These are phyloP conservation scores for Vanilla planifolia DNA, from an alignment of 106 monocot species.

Conservation along the genomic window DNA sequence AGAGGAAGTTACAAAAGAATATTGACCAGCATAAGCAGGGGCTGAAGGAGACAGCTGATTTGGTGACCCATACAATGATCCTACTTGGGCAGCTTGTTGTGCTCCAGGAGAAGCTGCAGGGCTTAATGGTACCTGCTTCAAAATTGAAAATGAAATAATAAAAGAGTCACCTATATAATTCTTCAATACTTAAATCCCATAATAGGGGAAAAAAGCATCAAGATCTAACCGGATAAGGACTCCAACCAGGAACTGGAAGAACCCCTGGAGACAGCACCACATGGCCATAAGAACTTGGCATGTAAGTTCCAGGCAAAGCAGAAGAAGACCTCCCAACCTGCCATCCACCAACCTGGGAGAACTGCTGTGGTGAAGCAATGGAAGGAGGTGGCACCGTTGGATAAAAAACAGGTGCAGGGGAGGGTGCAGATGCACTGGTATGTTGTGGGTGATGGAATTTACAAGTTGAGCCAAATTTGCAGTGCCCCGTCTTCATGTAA, in stretches of 20 bases:
- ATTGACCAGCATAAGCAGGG: slow-evolving; percentile 44
- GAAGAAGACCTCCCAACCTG: slow-evolving; percentile 46
- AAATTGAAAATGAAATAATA: not conserved
- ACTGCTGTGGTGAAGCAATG: slow-evolving; percentile 32
- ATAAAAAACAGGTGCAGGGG: slow-evolving; percentile 46
- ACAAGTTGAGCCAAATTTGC: slow-evolving; percentile 86
- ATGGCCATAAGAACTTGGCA: slow-evolving; percentile 64
- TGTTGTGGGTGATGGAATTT: slow-evolving; percentile 87
- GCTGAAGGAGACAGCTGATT: slow-evolving; percentile 61
- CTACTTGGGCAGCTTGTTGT: slow-evolving; percentile 44
- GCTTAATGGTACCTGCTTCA: slow-evolving; percentile 44
- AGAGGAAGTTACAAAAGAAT: slow-evolving; percentile 28
- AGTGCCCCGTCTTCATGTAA: slow-evolving; percentile 73
- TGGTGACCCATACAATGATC: slow-evolving; percentile 41
- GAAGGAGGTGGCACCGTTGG: slow-evolving; percentile 41
- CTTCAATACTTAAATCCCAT: no score
- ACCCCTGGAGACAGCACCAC: slow-evolving; percentile 63
- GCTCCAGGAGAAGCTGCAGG: slow-evolving; percentile 44
- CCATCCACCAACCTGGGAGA: slow-evolving; percentile 43
- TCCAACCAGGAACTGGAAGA: slow-evolving; percentile 67
- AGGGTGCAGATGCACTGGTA: slow-evolving; percentile 27
- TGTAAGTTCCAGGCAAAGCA: slow-evolving; percentile 45
- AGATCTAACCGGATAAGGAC: slow-evolving; percentile 68
- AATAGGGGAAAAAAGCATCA: no score
- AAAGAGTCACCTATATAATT: no score